A percentile compares a stretch with the other conserved stretches of the same genome.
Conservation (phyloP, 177 flowering plant genomes). For the Vitis hybrid region DNA sequence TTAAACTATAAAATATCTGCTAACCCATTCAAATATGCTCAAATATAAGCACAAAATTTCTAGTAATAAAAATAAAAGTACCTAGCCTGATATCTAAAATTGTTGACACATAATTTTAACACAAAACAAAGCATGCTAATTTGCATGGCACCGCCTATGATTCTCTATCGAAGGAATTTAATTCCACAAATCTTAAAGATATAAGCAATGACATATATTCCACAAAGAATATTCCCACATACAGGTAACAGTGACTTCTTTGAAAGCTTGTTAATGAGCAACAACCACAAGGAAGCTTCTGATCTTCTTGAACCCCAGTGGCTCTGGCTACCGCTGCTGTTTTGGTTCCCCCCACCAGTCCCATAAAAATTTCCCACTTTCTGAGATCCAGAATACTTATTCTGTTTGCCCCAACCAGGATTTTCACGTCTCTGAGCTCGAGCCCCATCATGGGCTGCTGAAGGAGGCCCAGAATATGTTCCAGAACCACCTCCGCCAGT, state of each 20-base stretch:
- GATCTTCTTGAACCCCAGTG: slow-evolving; percentile 71
- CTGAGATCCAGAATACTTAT: slow-evolving; percentile 64
- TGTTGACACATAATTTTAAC: neutral
- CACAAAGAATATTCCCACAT: slow-evolving; percentile 24
- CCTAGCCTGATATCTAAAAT: neutral
- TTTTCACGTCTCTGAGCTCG: slow-evolving; percentile 65
- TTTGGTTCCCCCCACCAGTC: slow-evolving; percentile 42
- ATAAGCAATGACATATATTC: neutral
- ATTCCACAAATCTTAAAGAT: neutral
- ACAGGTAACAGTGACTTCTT: slow-evolving; percentile 88
- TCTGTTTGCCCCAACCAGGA: slow-evolving; percentile 54
- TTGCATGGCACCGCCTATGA: too few species aligned
- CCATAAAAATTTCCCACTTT: slow-evolving; percentile 44
- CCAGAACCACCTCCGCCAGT: slow-evolving; percentile 44
- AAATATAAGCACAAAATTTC: too few species aligned
- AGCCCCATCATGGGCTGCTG: slow-evolving; percentile 37
- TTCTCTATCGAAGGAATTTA: neutral
- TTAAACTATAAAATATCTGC: neutral
- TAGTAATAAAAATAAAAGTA: neutral
- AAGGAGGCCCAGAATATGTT: slow-evolving; percentile 41
- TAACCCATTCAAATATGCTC: neutral
- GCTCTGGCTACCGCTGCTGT: slow-evolving; percentile 32
- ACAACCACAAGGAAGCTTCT: slow-evolving; percentile 78
- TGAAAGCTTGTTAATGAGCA: slow-evolving; percentile 75
- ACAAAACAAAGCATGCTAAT: neutral